phyloP scores from a whole-genome alignment of 192 early-diverging fungal genomes.

The Backusella psychrophila region DNA sequence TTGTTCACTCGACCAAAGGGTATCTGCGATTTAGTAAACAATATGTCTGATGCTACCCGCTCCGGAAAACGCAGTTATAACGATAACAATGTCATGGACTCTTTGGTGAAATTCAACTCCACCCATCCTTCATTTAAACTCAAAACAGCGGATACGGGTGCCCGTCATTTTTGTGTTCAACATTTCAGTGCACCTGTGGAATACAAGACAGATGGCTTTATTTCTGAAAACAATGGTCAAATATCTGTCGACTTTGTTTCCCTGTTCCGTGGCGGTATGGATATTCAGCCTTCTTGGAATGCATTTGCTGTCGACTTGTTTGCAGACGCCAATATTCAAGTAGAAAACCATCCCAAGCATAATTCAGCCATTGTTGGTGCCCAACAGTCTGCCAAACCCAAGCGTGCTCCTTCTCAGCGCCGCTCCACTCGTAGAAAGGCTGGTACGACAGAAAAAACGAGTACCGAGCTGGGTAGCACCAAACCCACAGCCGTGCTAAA shows the following conservation, averaged over 20 bases:
- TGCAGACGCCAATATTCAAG: slow-evolving; percentile 62
- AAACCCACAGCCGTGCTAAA: slow-evolving; percentile 37
- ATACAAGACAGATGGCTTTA: slow-evolving; percentile 75
- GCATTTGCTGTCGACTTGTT: slow-evolving; percentile 75
- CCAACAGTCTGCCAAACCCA: slow-evolving; percentile 70
- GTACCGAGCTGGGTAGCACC: not conserved
- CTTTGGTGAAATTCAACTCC: slow-evolving; percentile 29
- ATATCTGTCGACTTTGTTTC: slow-evolving; percentile 81
- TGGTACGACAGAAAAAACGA: not conserved
- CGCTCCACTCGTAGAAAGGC: slow-evolving; percentile 31
- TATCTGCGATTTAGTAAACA: slow-evolving; percentile 41
- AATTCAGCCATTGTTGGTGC: slow-evolving; percentile 70
- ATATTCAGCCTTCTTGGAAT: slow-evolving; percentile 63
- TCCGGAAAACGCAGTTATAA: slow-evolving; percentile 38
- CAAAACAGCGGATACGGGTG: slow-evolving; percentile 33
- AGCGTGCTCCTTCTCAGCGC: slow-evolving; percentile 66
- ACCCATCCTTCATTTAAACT: slow-evolving; percentile 39
- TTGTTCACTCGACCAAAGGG: slow-evolving; percentile 55
- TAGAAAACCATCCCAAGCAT: slow-evolving; percentile 67
- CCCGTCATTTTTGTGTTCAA: slow-evolving; percentile 61
- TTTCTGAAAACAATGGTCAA: slow-evolving; percentile 69
- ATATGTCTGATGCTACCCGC: slow-evolving; percentile 31
- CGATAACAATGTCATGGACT: slow-evolving; percentile 39
- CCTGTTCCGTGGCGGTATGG: slow-evolving; percentile 63
- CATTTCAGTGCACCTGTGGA: slow-evolving; percentile 72